Evolutionary conservation across 78 protist genomes (phyloP), one percentile per base, ranked within the genome.

Genomic region (Mantamonas sphyraenae): DNA sequence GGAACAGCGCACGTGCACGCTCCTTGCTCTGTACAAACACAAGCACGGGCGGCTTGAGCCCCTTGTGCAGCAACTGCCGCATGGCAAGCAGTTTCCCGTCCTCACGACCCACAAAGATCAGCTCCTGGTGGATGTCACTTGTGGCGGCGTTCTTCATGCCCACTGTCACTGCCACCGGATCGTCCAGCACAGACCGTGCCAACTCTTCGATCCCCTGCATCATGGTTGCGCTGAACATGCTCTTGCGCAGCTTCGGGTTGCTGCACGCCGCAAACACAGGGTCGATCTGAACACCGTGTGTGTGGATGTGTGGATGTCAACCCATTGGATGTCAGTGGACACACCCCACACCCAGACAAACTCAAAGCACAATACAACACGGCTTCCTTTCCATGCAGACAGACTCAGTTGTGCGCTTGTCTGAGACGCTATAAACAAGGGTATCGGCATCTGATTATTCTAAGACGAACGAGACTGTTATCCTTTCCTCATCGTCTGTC

Each of bases 1-100:
- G 71, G 72, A 71, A 84, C 40, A 95, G 68, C 67, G 88, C 84
- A n/a, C 75, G 66, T 26, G 95, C 92, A 19, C 98, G 68, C 59
- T 89, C 96, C 30, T 73, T 86, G 30, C 88, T 76, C 68, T 95
- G 98, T 22, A 90, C 90, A 31, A 95, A 95, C n/a, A 95, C 69
- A 37, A 93, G 77, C 4, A 93, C 80, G 10, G 98, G 98, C 40
- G 96, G 98, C 60, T 66, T 51, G 19, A 94, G 12, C 24, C 97
- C 97, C 79, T 73, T 61, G 0, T 61, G 82, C 30, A 93, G 2
- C 45, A 88, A 7, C 64, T 93, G 85, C 56, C 89, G 84, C 31
- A 95, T 30, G 47, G 95, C 97, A 73, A 84, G 33, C 12, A 93
- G 2, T 62, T 95, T 95, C 42, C 98, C 98, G 9, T 82, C 76